Conservation (phyloP, 2,329 filamentous ascomycete species). For the Colletotrichum orchidophilum region DNA sequence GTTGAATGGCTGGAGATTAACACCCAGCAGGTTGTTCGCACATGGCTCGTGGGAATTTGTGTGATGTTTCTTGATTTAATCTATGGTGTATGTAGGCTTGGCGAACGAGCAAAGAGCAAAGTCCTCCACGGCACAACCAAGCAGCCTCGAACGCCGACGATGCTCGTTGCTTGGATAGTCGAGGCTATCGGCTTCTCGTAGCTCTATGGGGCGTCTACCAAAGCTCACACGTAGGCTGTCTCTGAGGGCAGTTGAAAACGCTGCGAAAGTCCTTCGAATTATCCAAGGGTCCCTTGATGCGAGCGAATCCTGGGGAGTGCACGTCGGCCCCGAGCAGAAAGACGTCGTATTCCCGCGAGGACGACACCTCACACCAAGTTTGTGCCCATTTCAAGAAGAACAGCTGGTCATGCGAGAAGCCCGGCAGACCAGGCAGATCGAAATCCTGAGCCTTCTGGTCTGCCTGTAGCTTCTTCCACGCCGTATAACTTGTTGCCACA, state of each 20-base stretch:
- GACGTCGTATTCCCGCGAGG: constrained; percentile 62
- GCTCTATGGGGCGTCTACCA: constrained; percentile 57
- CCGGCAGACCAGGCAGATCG: constrained; percentile 66
- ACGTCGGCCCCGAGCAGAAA: constrained; percentile 67
- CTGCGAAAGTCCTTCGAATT: constrained; percentile 75
- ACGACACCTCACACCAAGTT: constrained; percentile 72
- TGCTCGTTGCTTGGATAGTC: neutral
- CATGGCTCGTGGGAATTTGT: neutral
- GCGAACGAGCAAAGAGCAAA: neutral
- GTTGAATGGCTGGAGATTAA: neutral
- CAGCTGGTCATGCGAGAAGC: constrained; percentile 73
- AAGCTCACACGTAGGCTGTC: constrained; percentile 74
- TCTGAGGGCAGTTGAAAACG: constrained; percentile 71
- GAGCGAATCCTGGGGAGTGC: constrained; percentile 70
- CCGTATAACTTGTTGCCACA: constrained; percentile 68
- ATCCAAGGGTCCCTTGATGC: constrained; percentile 69
- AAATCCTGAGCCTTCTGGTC: constrained; percentile 53
- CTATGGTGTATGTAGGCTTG: neutral
- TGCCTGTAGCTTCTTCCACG: constrained; percentile 69
- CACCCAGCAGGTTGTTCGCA: neutral
- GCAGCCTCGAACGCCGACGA: neutral
- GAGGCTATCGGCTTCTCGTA: neutral
- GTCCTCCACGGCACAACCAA: neutral
- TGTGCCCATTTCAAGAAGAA: constrained; percentile 74
- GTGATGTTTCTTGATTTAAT: neutral